A percentile compares a stretch with the other conserved stretches of the same genome.
These are phyloP conservation scores for Volvox reticuliferus DNA, from an alignment of 139 green algal species.

Conservation along the genomic window DNA sequence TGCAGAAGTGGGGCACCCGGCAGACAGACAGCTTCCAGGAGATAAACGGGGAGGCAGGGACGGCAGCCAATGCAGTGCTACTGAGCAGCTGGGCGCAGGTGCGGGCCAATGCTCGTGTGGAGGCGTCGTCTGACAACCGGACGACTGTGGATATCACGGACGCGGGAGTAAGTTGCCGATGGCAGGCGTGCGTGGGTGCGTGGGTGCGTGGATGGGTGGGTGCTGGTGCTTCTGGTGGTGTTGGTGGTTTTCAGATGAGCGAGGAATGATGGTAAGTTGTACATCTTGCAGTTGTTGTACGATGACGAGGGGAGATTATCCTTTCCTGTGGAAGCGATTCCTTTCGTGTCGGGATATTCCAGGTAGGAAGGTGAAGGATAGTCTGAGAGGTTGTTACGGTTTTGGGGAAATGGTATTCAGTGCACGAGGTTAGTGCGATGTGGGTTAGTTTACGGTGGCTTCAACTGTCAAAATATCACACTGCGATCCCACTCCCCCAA, in stretches of 20 bases:
- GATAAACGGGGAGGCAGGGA: conserved; percentile 64
- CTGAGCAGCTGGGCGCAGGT: conserved; percentile 66
- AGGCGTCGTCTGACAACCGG: conserved; percentile 46
- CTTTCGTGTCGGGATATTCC: no score
- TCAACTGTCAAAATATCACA: not conserved
- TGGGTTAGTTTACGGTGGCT: no score
- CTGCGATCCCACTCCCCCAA: not conserved
- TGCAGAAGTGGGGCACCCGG: conserved; percentile 72
- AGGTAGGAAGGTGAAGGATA: no score
- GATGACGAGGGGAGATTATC: no score
- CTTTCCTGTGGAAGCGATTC: no score
- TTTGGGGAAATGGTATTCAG: no score
- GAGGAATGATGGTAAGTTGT: no score
- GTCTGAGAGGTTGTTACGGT: no score
- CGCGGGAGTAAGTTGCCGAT: not conserved
- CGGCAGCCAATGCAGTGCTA: conserved; percentile 78
- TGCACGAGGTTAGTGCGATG: not conserved
- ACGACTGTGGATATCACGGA: conserved; percentile 70
- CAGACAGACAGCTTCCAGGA: conserved; percentile 60
- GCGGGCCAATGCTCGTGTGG: conserved; percentile 65
- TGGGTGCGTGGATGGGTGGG: not conserved
- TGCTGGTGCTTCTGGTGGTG: no score
- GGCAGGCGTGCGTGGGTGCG: not conserved
- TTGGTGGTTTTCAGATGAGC: no score
- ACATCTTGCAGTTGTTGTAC: no score